phyloP scores from a whole-genome alignment of 2,329 filamentous ascomycete species.

The Mycosphaerella sp. region DNA sequence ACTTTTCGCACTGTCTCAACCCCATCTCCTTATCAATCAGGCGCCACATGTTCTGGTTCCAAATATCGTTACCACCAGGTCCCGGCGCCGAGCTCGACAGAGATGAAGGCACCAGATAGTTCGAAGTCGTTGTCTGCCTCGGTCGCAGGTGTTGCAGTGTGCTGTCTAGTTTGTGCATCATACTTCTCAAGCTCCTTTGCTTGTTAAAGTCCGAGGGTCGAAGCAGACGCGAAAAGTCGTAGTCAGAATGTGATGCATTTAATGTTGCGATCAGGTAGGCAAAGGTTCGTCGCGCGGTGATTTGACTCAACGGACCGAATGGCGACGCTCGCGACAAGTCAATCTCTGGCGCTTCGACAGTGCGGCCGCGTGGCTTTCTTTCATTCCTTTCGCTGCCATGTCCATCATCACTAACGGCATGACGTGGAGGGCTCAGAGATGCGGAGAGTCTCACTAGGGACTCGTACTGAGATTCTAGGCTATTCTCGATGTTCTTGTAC shows the following conservation, averaged over 20 bases:
- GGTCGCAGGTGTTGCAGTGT: slow-evolving; percentile 83
- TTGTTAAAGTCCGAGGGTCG: slow-evolving; percentile 84
- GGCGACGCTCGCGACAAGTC: slow-evolving; percentile 82
- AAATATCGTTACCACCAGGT: slow-evolving; percentile 42
- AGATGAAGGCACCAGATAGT: slow-evolving; percentile 27
- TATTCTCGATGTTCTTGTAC: slow-evolving; percentile 90
- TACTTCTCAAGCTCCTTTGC: slow-evolving; percentile 69
- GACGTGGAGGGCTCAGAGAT: slow-evolving; percentile 69
- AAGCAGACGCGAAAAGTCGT: slow-evolving; percentile 91
- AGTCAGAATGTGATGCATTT: slow-evolving; percentile 92
- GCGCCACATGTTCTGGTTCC: slow-evolving; percentile 88
- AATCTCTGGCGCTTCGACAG: slow-evolving; percentile 32
- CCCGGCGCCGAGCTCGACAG: slow-evolving; percentile 26
- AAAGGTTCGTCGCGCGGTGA: slow-evolving; percentile 83
- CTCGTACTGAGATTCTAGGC: slow-evolving; percentile 84
- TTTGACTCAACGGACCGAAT: slow-evolving; percentile 83
- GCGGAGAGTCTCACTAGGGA: slow-evolving; percentile 80
- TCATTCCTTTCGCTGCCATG: slow-evolving; percentile 17
- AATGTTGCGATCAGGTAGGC: slow-evolving; percentile 94
- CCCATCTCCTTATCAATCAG: slow-evolving; percentile 93
- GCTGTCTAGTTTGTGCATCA: slow-evolving; percentile 82
- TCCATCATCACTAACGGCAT: slow-evolving; percentile 23
- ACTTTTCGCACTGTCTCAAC: slow-evolving; percentile 79
- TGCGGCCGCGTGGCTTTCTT: slow-evolving; percentile 31
- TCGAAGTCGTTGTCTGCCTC: slow-evolving; percentile 20